Evolutionary conservation across 2,329 filamentous ascomycete genomes (phyloP).

Genomic region (Cordyceps militaris): DNA sequence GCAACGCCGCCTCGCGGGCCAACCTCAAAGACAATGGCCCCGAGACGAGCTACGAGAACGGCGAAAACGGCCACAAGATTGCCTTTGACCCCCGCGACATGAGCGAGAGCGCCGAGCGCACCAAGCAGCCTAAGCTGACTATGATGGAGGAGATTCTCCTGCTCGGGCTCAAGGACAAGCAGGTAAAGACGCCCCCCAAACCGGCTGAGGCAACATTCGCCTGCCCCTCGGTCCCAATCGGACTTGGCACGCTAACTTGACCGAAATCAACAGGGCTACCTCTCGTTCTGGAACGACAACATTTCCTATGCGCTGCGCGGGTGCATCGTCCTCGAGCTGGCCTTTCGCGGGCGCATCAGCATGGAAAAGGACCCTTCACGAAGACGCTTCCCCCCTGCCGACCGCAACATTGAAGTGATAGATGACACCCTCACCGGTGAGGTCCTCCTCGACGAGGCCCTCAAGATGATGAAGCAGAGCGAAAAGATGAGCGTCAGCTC

Average conservation of each 20-base stretch:
- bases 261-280: slow-evolving; percentile 64
- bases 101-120: slow-evolving; percentile 90
- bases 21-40: slow-evolving; percentile 50
- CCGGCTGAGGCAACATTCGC: not conserved
- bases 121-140: slow-evolving; percentile 96
- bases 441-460: slow-evolving; percentile 90
- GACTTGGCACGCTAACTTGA: not conserved
- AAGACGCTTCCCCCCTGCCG: slow-evolving; percentile 84
- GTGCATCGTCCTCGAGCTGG: slow-evolving; percentile 96
- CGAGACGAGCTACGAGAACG: slow-evolving; percentile 81
- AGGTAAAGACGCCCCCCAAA: slow-evolving; percentile 50
- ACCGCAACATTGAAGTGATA: slow-evolving; percentile 92
- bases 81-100: slow-evolving; percentile 96
- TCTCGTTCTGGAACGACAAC: slow-evolving; percentile 99
- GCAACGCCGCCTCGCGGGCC: slow-evolving; percentile 48
- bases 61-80: slow-evolving; percentile 97
- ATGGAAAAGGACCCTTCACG: slow-evolving; percentile 96
- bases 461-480: slow-evolving; percentile 99
- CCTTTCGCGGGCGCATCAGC: slow-evolving; percentile 90
- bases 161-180: slow-evolving; percentile 95
- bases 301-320: slow-evolving; percentile 96
- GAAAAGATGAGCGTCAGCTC: slow-evolving; percentile 99
- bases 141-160: slow-evolving; percentile 98
- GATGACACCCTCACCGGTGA: slow-evolving; percentile 95
- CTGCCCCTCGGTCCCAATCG: not conserved